Conservation (phyloP, 768 basidiomycete species). For the Antrodiella citrinella region DNA sequence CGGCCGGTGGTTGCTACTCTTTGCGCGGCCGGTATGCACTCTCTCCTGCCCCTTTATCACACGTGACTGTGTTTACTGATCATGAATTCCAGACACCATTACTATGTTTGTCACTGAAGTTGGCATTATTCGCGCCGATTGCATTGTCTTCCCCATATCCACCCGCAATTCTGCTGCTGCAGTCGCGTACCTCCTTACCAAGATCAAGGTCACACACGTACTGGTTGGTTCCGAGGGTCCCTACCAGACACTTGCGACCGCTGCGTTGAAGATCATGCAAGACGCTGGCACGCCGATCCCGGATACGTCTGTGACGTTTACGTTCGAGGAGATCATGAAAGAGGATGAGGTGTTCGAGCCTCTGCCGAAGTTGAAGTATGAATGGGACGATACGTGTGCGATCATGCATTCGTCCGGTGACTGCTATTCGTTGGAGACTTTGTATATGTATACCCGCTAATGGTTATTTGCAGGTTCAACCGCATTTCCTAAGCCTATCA, state of each 20-base stretch:
- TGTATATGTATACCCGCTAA: background rate
- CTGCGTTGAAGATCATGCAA: slow-evolving; percentile 16
- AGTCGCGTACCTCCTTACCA: slow-evolving; percentile 23
- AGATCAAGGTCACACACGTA: slow-evolving; percentile 15
- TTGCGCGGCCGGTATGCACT: slow-evolving; percentile 3
- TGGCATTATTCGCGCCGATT: slow-evolving; percentile 8
- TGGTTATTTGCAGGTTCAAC: slow-evolving; percentile 11
- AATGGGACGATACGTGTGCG: slow-evolving; percentile 7
- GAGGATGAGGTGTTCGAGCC: background rate
- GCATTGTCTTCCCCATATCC: slow-evolving; percentile 16
- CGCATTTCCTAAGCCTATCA: slow-evolving; percentile 12
- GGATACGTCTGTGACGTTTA: slow-evolving; percentile 5
- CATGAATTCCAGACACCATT: slow-evolving; percentile 5
- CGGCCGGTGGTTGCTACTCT: slow-evolving; percentile 8
- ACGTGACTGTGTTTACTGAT: background rate
- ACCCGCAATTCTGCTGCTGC: slow-evolving; percentile 18
- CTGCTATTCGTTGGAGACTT: background rate
- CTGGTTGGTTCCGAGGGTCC: slow-evolving; percentile 22
- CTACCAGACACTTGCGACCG: slow-evolving; percentile 15
- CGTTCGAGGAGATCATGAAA: slow-evolving; percentile 12
- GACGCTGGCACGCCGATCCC: slow-evolving; percentile 1
- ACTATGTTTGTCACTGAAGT: slow-evolving; percentile 5
- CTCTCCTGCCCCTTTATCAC: too few species aligned
- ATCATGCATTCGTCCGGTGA: slow-evolving; percentile 17
- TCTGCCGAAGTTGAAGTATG: slow-evolving; percentile 1